Conservation (phyloP, 2,329 filamentous ascomycete genomes). For the Cercospora sp. region DNA sequence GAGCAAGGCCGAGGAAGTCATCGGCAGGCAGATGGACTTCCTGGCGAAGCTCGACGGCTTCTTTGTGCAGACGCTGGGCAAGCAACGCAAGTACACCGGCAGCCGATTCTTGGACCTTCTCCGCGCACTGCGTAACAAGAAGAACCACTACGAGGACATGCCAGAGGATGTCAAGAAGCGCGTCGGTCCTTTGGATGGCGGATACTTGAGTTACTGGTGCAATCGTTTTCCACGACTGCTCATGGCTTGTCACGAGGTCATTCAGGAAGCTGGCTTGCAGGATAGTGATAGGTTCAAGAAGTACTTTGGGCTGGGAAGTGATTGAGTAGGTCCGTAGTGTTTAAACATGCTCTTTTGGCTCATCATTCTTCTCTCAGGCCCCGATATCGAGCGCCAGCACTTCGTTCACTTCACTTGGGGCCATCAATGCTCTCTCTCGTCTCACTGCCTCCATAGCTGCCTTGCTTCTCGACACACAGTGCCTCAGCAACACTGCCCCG, state of each 20-base stretch:
- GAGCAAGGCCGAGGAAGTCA: conserved; percentile 47
- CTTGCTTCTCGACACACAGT: background rate
- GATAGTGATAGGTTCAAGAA: conserved; percentile 66
- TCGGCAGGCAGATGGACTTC: conserved; percentile 67
- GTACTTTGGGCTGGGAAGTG: conserved; percentile 57
- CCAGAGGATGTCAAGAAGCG: conserved; percentile 70
- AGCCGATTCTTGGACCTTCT: conserved; percentile 80
- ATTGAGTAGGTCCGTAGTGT: conserved; percentile 7
- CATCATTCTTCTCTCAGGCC: background rate
- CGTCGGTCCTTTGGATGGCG: conserved; percentile 71
- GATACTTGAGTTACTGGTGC: conserved; percentile 81
- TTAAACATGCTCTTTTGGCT: background rate
- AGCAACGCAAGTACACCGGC: conserved; percentile 93
- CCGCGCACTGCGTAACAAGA: conserved; percentile 89
- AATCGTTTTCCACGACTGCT: conserved; percentile 74
- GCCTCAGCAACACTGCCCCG: background rate
- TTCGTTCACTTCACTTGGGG: background rate
- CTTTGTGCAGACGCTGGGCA: conserved; percentile 86
- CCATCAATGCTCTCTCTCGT: too few relatives aligned
- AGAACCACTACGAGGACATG: conserved; percentile 98
- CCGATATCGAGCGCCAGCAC: background rate
- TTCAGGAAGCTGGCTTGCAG: conserved; percentile 66
- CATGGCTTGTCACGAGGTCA: conserved; percentile 74
- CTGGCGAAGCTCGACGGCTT: conserved; percentile 70
- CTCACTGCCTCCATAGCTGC: background rate